phyloP scores from a whole-genome alignment of 2,329 filamentous ascomycete genomes.

The Ophiostoma angusticollis region DNA sequence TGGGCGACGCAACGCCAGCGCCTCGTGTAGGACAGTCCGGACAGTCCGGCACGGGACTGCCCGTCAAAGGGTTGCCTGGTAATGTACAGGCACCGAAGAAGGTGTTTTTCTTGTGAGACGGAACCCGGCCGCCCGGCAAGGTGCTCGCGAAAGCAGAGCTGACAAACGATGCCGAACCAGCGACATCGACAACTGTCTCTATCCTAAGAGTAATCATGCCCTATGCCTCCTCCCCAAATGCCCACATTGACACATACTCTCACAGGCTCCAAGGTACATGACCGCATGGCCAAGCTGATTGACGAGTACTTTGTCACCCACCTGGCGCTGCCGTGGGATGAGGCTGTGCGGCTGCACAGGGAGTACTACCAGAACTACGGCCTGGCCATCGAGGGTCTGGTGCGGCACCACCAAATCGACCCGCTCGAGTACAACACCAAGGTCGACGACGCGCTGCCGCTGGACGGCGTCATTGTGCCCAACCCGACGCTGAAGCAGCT shows the following conservation, averaged over 20 bases:
- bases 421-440: conserved; percentile 87
- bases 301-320: conserved; percentile 51
- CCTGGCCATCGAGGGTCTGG: conserved; percentile 89
- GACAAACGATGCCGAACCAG: too few species aligned
- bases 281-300: conserved; percentile 80
- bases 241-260: background rate
- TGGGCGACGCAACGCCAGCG: too few species aligned
- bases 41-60: too few species aligned
- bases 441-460: conserved; percentile 86
- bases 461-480: conserved; percentile 73
- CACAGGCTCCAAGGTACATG: conserved; percentile 66
- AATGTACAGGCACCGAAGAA: conserved; percentile 15
- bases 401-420: conserved; percentile 89
- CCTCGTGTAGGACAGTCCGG: too few species aligned
- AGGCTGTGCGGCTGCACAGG: conserved; percentile 74
- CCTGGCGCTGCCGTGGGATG: conserved; percentile 58
- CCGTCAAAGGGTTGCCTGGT: too few species aligned
- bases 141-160: too few species aligned
- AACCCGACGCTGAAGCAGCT: conserved; percentile 61
- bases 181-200: conserved; percentile 97
- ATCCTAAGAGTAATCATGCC: conserved; percentile 60
- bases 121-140: too few species aligned
- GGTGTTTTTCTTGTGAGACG: conserved; percentile 37
- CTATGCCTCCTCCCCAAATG: background rate
- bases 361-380: conserved; percentile 95